Conservation (phyloP, 305 asterid genomes). For the Caryopteris hybrid region DNA sequence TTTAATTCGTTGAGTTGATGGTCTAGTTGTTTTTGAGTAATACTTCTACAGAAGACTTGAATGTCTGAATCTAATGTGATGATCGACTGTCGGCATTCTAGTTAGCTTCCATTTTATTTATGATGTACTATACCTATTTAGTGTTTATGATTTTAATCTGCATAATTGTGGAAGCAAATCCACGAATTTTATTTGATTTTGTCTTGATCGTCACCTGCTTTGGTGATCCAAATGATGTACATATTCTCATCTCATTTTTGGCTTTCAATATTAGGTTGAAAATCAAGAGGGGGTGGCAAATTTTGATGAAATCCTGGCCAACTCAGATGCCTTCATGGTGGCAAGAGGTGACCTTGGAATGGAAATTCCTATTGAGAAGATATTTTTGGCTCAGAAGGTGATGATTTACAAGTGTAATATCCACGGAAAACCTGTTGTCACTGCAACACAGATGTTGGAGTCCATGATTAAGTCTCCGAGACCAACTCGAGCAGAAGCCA, state of each 20-base stretch:
- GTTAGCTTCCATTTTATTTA: slow-evolving; percentile 3
- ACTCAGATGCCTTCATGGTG: slow-evolving; percentile 78
- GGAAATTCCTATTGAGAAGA: slow-evolving; percentile 79
- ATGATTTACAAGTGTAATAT: slow-evolving; percentile 70
- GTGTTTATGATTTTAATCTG: not conserved
- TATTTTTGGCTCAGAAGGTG: slow-evolving; percentile 68
- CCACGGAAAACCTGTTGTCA: slow-evolving; percentile 70
- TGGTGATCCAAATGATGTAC: not conserved
- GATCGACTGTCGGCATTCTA: not conserved
- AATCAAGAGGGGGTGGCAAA: slow-evolving; percentile 82
- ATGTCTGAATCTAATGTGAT: not conserved
- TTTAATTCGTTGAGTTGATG: not conserved
- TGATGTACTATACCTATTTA: not conserved
- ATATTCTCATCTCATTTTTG: not conserved
- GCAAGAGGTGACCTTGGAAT: slow-evolving; percentile 68
- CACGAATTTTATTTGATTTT: not conserved
- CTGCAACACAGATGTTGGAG: slow-evolving; percentile 80
- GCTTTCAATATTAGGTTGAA: slow-evolving; percentile 39
- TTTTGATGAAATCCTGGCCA: slow-evolving; percentile 65
- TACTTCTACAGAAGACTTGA: not conserved
- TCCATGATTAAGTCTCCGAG: slow-evolving; percentile 81
- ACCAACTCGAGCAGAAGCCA: slow-evolving; percentile 80
- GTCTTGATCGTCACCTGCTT: not conserved
- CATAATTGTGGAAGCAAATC: not conserved
- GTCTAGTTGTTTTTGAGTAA: not conserved